Evolutionary conservation across 1,284 basidiomycete species (phyloP), one percentile per base, ranked within the genome.

Genomic region (Papiliotrema flavescens): DNA sequence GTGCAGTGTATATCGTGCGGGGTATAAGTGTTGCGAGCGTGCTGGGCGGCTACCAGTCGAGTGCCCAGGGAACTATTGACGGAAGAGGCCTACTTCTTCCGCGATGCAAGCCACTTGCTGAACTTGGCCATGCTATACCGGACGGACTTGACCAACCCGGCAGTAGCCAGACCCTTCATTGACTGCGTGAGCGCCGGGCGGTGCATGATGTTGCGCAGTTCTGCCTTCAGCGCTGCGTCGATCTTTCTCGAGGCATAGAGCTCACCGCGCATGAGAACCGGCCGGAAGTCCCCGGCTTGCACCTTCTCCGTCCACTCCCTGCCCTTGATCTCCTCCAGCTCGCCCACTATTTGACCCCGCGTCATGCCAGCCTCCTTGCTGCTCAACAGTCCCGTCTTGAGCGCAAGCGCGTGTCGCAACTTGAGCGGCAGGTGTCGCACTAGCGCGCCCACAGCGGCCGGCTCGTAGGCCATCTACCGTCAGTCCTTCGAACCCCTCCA

Each of bases 171-270:
- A 8, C 93, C 93, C 76, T 96, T 97, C 61, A 89, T 64, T 7
- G 87, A 83, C 77, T 97, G 92, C 13, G 89, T 80, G 3, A 89
- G 84, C 11, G 92, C 90, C 4, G 93, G 90, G 56, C 84, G 81
- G 57, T 85, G 81, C 49, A 96, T 91, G 67, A 94, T 93, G 24
- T 78, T 76, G 39, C 80, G 75, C 78, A 91, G 84, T 75, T 90
- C 89, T 90, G 64, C 20, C 4, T 14, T 49, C 26, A 13, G 51
- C 14, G n/a, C 40, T 22, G 14, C 39, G 20, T 34, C 49, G 19
- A 7, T 17, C 20, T n/a, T n/a, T n/a, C n/a, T n/a, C n/a, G n/a
- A n/a, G 11, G 41, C 20, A 51, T 34, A n/a, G 35, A n/a, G 39
- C 39, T 17, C 39, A 40, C 39, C 39, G 17, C 39, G 17, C 17